Base-by-base conservation (phyloP, 192 early-diverging fungal genomes). In the Rhizoclosmatium globosum region DNA sequence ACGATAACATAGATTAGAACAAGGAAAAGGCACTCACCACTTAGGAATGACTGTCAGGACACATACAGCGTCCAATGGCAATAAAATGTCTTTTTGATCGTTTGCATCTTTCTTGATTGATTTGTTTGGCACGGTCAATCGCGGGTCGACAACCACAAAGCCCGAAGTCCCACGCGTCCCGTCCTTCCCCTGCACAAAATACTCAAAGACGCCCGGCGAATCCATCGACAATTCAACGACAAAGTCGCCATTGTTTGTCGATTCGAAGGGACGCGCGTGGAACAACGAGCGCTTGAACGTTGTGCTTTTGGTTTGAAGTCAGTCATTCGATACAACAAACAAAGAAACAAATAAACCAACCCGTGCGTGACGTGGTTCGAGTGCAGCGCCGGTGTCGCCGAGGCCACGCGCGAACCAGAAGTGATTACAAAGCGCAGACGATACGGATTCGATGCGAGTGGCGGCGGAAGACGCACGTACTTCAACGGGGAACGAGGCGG, bases 21-120 rank as follows among this genome's bases (percentile, higher is more conserved):
- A 17, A 31, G 15, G 7, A 62, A 62, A 9, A 62, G 11, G 60
- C 60, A 62, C 60, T 7, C 60, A 71, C 95, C 97, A 98, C 77
- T 99, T 99, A 42, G 97, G 96, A 4, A 96, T 91, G n/a, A 96
- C 90, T 1, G 98, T 95, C 83, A 97, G 89, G 68, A 97, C 89
- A 61, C 91, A 94, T 6, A 99, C 89, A 2, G 92, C 97, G 76
- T 98, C 96, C 61, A 99, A 83, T 13, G 97, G 93, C 73, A 98
- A 78, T 4, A 91, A 82, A 1, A 68, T 77, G 17, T 71, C 77
- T 17, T 39, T 47, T 6, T 65, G 13, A 60, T 38, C 3, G 81
- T 56, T 17, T 68, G 76, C 53, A 71, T 79, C 19, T 74, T 47
- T 42, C 39, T 13, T 43, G 43, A 62, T 59, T 7, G 15, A 19